These are phyloP conservation scores for Nectriaceae sp. DNA, from an alignment of 2,329 filamentous ascomycete genomes.

Conservation along the genomic window DNA sequence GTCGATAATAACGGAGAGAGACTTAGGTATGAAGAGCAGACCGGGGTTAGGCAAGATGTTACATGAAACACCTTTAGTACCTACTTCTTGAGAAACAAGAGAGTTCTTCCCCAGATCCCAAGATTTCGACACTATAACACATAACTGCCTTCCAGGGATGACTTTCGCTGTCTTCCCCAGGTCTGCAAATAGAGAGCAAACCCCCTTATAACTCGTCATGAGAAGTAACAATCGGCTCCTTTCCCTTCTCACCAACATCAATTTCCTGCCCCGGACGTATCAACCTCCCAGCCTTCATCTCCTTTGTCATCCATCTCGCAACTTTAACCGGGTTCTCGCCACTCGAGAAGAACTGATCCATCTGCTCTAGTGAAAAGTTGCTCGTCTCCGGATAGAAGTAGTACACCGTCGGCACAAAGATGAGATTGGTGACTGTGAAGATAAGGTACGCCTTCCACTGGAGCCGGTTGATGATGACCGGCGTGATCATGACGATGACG, in stretches of 20 bases:
- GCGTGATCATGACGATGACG: slow-evolving; percentile 36
- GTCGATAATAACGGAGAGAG: too few relatives aligned
- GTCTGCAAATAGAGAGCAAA: too few relatives aligned
- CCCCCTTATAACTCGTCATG: too few relatives aligned
- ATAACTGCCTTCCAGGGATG: too few relatives aligned
- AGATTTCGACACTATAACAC: too few relatives aligned
- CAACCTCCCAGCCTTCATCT: slow-evolving; percentile 11
- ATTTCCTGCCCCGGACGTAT: slow-evolving; percentile 8
- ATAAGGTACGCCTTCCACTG: slow-evolving; percentile 54
- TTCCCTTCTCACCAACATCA: slow-evolving; percentile 11
- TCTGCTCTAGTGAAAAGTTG: slow-evolving; percentile 43
- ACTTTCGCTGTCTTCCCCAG: too few relatives aligned
- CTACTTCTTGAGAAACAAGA: too few relatives aligned
- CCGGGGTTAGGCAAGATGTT: too few relatives aligned
- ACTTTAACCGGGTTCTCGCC: slow-evolving; percentile 10
- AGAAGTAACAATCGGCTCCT: too few relatives aligned
- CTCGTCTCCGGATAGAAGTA: slow-evolving; percentile 48
- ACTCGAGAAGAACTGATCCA: slow-evolving; percentile 41
- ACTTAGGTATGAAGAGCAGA: too few relatives aligned
- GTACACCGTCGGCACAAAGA: slow-evolving; percentile 45
- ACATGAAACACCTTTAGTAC: too few relatives aligned
- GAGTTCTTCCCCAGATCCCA: too few relatives aligned
- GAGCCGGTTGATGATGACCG: slow-evolving; percentile 40
- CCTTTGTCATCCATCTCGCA: slow-evolving; percentile 10
- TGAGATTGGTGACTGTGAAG: slow-evolving; percentile 46